phyloP scores from a whole-genome alignment of 306 rosid genomes.

The Ceratonia siliqua region DNA sequence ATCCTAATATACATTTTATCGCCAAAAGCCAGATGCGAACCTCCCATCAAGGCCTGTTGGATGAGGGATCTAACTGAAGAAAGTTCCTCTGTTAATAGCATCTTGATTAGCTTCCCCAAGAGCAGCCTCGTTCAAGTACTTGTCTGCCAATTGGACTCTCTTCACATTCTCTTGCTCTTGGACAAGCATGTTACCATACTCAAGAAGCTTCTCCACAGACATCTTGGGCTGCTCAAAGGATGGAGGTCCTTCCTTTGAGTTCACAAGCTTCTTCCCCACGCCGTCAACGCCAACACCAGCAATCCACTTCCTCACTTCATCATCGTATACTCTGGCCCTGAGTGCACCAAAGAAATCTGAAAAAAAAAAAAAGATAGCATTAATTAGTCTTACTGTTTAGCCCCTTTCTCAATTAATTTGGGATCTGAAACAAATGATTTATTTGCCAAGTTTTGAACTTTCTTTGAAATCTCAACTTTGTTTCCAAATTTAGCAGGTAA shows the following conservation, averaged over 20 bases:
- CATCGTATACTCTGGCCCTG: slow-evolving; percentile 74
- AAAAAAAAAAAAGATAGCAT: background rate
- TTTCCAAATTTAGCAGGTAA: background rate
- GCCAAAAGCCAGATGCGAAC: slow-evolving; percentile 36
- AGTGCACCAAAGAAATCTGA: slow-evolving; percentile 82
- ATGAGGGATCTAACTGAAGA: slow-evolving; percentile 54
- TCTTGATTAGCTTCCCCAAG: slow-evolving; percentile 78
- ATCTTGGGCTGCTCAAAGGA: slow-evolving; percentile 69
- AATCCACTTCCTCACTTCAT: slow-evolving; percentile 77
- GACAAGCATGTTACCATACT: slow-evolving; percentile 76
- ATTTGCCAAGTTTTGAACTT: background rate
- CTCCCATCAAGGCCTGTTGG: slow-evolving; percentile 37
- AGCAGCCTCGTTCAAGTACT: slow-evolving; percentile 72
- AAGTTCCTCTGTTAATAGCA: slow-evolving; percentile 56
- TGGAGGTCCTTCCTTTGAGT: slow-evolving; percentile 81
- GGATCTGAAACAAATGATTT: background rate
- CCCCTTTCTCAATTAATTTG: background rate
- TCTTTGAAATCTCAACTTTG: background rate
- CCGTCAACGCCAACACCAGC: slow-evolving; percentile 47
- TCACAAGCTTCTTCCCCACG: slow-evolving; percentile 69
- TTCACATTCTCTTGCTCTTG: slow-evolving; percentile 79
- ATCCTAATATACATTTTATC: background rate
- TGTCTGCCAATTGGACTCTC: slow-evolving; percentile 80
- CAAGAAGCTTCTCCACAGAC: slow-evolving; percentile 54
- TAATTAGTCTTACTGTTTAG: background rate